phyloP scores from a whole-genome alignment of 805 yeast genomes.

The Cyberlindnera mycetangii region DNA sequence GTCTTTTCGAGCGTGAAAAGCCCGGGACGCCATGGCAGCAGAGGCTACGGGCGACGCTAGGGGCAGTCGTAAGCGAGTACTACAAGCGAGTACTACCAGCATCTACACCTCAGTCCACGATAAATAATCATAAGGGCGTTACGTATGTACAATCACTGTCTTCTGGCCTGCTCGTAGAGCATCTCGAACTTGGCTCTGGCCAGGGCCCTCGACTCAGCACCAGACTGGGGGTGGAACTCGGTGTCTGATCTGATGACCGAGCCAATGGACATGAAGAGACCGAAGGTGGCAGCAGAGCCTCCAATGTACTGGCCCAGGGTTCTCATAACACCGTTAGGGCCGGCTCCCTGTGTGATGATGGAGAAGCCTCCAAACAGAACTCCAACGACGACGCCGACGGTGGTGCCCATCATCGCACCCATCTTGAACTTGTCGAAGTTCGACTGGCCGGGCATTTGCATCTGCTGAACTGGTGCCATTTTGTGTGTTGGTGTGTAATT shows the following conservation, averaged over 20 bases:
- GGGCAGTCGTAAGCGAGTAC: too few relatives aligned
- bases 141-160: conserved; percentile 6
- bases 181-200: conserved; percentile 41
- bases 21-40: too few relatives aligned
- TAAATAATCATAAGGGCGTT: background rate
- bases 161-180: conserved; percentile 23
- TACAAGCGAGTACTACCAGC: background rate
- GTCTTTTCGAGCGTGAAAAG: too few relatives aligned
- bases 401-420: conserved; percentile 95
- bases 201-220: conserved; percentile 39
- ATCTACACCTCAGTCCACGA: background rate
- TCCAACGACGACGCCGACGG: conserved; percentile 88
- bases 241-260: conserved; percentile 81
- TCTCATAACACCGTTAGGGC: conserved; percentile 95
- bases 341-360: conserved; percentile 91
- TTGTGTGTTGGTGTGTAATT: background rate
- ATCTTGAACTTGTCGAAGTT: conserved; percentile 95
- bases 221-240: conserved; percentile 27
- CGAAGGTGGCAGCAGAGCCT: conserved; percentile 96
- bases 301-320: conserved; percentile 94
- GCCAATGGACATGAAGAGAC: conserved; percentile 94
- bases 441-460: conserved; percentile 52
- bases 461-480: conserved; percentile 62
- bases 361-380: conserved; percentile 92
- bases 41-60: too few relatives aligned